Percentiles rank a stretch among this genome's conserved stretches.
Conservation (phyloP, 139 green algal genomes). For the Nannochloris sp. region DNA sequence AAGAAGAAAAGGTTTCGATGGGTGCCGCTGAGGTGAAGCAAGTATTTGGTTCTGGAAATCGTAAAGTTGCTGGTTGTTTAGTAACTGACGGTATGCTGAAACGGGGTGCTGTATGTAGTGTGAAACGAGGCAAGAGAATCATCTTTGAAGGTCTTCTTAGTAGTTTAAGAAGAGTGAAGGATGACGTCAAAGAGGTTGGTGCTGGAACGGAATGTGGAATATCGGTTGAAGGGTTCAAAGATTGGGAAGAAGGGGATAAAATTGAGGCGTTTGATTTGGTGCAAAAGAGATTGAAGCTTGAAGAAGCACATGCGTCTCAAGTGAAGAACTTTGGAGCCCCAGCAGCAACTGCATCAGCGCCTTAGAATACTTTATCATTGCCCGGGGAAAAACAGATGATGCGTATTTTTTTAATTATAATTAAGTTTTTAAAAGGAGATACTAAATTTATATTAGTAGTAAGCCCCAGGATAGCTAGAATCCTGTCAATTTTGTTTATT, state of each 20-base stretch:
- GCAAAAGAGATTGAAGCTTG: conserved; percentile 24
- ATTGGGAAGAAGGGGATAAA: conserved; percentile 58
- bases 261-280: conserved; percentile 29
- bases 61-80: conserved; percentile 72
- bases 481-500: too few species aligned
- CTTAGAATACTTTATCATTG: too few species aligned
- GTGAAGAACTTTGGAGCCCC: too few species aligned
- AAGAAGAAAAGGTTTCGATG: conserved; percentile 65
- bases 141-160: conserved; percentile 70
- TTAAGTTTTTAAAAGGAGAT: too few species aligned
- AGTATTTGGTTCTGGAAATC: conserved; percentile 75
- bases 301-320: conserved; percentile 19
- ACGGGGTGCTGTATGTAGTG: conserved; percentile 36
- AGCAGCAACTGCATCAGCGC: too few species aligned
- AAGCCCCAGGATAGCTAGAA: too few species aligned
- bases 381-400: too few species aligned
- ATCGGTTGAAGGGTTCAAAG: conserved; percentile 52
- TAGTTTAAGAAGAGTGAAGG: conserved; percentile 85
- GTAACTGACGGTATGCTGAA: conserved; percentile 63
- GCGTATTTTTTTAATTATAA: too few species aligned
- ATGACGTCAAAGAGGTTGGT: conserved; percentile 82
- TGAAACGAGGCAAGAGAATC: conserved; percentile 50
- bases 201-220: conserved; percentile 78
- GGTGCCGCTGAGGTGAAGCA: conserved; percentile 70
- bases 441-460: too few species aligned